These are phyloP conservation scores for Sporothrix globosa DNA, from an alignment of 2,329 filamentous ascomycete genomes.

Conservation along the genomic window DNA sequence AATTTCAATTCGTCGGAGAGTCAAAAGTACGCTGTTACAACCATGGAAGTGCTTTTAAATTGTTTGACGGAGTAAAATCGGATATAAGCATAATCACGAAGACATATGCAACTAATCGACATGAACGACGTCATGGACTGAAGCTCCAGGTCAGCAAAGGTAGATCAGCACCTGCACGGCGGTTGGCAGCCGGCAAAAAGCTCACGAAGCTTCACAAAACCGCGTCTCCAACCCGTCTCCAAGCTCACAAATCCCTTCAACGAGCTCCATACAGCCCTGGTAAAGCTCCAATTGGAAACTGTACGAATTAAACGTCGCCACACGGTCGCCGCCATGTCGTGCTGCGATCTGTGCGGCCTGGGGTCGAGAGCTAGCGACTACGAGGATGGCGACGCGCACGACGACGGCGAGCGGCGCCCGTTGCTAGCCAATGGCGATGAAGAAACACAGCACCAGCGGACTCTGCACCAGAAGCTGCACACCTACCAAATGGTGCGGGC, in stretches of 20 bases:
- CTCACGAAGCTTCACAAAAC: background rate
- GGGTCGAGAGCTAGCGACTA: slow-evolving; percentile 19
- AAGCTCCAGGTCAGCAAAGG: background rate
- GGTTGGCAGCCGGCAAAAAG: background rate
- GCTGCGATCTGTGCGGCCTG: background rate
- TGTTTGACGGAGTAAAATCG: too few relatives aligned
- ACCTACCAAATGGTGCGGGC: slow-evolving; percentile 90
- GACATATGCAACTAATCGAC: background rate
- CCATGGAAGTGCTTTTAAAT: too few relatives aligned
- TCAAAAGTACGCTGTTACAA: too few relatives aligned
- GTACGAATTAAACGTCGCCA: background rate
- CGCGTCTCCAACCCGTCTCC: too few relatives aligned
- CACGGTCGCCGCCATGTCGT: background rate
- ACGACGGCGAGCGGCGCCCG: slow-evolving; percentile 24
- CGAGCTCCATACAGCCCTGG: background rate
- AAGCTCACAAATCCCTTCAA: background rate
- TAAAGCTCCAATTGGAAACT: background rate
- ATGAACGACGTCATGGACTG: slow-evolving; percentile 19
- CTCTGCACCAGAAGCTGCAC: slow-evolving; percentile 86
- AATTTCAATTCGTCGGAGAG: too few relatives aligned
- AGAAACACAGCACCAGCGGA: slow-evolving; percentile 75
- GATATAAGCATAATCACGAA: background rate
- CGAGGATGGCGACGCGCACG: slow-evolving; percentile 20
- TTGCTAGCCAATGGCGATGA: slow-evolving; percentile 49
- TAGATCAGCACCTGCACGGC: background rate